phyloP scores from a whole-genome alignment of 495 filamentous ascomycete genomes.

The Tuber magnatum region DNA sequence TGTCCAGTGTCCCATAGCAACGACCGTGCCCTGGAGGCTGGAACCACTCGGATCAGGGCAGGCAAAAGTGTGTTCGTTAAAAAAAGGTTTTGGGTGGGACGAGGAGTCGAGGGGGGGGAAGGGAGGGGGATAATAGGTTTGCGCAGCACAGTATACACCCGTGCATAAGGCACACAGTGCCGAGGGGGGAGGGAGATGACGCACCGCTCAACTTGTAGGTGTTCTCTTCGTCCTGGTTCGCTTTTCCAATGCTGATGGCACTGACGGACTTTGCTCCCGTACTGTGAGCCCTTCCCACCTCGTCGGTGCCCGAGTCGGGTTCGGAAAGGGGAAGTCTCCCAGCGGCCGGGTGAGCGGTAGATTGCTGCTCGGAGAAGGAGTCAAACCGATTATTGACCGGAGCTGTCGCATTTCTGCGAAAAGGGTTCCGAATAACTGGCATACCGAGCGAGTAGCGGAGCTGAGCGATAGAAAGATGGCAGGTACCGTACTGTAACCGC shows the following conservation, averaged over 20 bases:
- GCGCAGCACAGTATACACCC: background rate
- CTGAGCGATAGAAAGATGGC: constrained; percentile 10
- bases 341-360: constrained; percentile 12
- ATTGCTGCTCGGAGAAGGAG: constrained; percentile 15
- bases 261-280: constrained; percentile 18
- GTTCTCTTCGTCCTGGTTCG: constrained; percentile 33
- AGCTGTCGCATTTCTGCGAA: constrained; percentile 31
- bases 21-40: background rate
- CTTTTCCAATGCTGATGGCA: constrained; percentile 33
- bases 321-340: constrained; percentile 20
- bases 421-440: constrained; percentile 41
- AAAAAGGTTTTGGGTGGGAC: too few relatives aligned
- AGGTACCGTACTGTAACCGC: background rate
- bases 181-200: constrained; percentile 11
- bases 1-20: background rate
- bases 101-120: too few relatives aligned
- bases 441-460: constrained; percentile 18
- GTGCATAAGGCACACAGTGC: constrained; percentile 9
- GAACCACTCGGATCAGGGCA: constrained; percentile 2
- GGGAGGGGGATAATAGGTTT: background rate
- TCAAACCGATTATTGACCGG: constrained; percentile 18
- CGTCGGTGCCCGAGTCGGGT: constrained; percentile 14
- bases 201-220: constrained; percentile 39
- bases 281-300: constrained; percentile 2
- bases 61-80: background rate